These are phyloP conservation scores for Auxenochlorella pyrenoidosa DNA, from an alignment of 139 green algal genomes.

Conservation along the genomic window DNA sequence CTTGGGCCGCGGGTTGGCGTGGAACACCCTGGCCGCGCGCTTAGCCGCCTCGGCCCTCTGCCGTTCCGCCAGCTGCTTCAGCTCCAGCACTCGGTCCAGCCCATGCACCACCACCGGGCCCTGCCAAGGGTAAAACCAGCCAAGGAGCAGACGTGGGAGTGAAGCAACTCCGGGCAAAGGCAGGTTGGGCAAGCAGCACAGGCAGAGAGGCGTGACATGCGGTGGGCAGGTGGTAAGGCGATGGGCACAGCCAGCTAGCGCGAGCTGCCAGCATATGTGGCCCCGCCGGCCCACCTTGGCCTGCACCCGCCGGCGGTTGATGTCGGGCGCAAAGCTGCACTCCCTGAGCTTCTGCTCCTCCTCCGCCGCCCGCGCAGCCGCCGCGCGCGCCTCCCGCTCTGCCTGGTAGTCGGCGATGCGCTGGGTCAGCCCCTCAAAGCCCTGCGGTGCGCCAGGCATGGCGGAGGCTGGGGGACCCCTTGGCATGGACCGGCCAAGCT, in stretches of 20 bases:
- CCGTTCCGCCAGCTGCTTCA: conserved; percentile 37
- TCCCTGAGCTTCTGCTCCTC: conserved; percentile 8
- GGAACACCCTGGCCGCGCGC: conserved; percentile 31
- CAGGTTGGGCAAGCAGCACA: too few relatives aligned
- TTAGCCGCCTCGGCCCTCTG: conserved; percentile 28
- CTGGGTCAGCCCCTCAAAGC: conserved; percentile 24
- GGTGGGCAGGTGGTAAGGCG: not conserved
- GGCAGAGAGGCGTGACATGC: too few relatives aligned
- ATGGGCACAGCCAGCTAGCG: not conserved
- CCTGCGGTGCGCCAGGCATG: not conserved
- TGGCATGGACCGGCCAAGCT: not conserved
- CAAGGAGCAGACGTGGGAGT: too few relatives aligned
- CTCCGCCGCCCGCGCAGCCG: not conserved
- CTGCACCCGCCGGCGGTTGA: conserved; percentile 10
- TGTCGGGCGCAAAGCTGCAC: conserved; percentile 37
- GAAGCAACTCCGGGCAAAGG: too few relatives aligned
- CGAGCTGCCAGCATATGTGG: not conserved
- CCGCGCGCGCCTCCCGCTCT: conserved; percentile 8
- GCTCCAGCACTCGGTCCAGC: conserved; percentile 40
- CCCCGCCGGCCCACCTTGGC: conserved; percentile 8
- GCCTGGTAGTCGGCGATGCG: conserved; percentile 21
- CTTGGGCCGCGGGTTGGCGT: conserved; percentile 23
- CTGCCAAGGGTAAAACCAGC: not conserved
- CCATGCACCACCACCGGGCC: conserved; percentile 35
- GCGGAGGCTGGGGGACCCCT: too few relatives aligned